phyloP scores from a whole-genome alignment of 148 eudicot species.

The Vaccinium myrtillus region DNA sequence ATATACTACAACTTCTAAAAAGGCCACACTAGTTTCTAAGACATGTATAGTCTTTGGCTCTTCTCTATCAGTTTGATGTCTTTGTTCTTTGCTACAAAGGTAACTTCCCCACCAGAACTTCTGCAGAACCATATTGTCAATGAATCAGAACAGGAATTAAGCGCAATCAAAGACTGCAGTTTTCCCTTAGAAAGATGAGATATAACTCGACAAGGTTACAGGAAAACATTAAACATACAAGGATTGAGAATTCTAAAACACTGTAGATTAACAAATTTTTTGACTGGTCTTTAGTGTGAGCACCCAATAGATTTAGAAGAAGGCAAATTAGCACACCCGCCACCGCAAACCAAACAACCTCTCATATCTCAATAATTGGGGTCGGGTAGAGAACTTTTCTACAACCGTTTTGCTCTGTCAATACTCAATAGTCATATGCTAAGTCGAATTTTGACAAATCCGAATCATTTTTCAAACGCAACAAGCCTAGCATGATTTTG shows the following conservation, averaged over 20 bases:
- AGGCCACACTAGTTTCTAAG: background rate
- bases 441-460: background rate
- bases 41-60: background rate
- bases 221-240: background rate
- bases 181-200: background rate
- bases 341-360: background rate
- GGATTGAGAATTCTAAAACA: background rate
- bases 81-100: background rate
- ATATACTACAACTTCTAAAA: background rate
- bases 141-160: background rate
- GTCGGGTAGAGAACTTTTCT: background rate
- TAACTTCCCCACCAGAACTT: constrained; percentile 8
- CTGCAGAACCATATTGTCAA: background rate
- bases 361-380: background rate
- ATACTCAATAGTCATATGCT: background rate
- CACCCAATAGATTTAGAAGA: background rate
- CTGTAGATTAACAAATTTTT: background rate
- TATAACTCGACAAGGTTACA: background rate
- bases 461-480: background rate
- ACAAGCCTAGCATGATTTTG: background rate
- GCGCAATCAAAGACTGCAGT: background rate
- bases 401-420: background rate
- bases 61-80: background rate
- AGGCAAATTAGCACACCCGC: background rate
- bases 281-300: background rate